phyloP scores from a whole-genome alignment of 768 basidiomycete genomes.

The Rubroboletus satanas region DNA sequence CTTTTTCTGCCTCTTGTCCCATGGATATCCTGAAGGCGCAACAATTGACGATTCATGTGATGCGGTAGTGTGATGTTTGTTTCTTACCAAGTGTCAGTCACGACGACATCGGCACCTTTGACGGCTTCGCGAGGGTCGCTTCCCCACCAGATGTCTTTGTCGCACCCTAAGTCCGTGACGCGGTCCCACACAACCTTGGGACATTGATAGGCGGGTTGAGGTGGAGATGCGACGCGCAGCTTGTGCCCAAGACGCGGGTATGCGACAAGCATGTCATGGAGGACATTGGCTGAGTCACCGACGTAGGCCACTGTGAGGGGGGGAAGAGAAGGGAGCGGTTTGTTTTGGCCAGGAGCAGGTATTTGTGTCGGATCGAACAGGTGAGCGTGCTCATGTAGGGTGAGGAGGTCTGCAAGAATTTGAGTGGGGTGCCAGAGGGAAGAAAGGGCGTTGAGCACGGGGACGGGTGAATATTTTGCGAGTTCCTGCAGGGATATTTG shows the following conservation, averaged over 20 bases:
- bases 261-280: constrained; percentile 96
- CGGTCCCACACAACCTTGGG: constrained; percentile 76
- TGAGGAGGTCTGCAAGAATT: constrained; percentile 87
- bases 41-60: neutral
- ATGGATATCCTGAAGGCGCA: constrained; percentile 79
- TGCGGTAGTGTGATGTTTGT: neutral
- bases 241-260: constrained; percentile 88
- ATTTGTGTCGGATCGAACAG: constrained; percentile 41
- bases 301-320: constrained; percentile 91
- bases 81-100: constrained; percentile 92
- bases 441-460: constrained; percentile 94
- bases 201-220: constrained; percentile 55
- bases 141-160: constrained; percentile 70
- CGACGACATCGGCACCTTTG: constrained; percentile 84
- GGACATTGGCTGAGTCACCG: constrained; percentile 91
- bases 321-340: constrained; percentile 50
- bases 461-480: constrained; percentile 85
- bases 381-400: constrained; percentile 73
- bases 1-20: constrained; percentile 96
- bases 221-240: constrained; percentile 80
- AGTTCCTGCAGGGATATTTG: constrained; percentile 59
- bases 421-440: constrained; percentile 97
- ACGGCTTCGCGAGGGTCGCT: constrained; percentile 84
- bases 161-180: constrained; percentile 70
- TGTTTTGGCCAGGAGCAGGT: constrained; percentile 12